phyloP scores from a whole-genome alignment of 2,329 filamentous ascomycete genomes.

The Calonectria pseudoreteaudii region DNA sequence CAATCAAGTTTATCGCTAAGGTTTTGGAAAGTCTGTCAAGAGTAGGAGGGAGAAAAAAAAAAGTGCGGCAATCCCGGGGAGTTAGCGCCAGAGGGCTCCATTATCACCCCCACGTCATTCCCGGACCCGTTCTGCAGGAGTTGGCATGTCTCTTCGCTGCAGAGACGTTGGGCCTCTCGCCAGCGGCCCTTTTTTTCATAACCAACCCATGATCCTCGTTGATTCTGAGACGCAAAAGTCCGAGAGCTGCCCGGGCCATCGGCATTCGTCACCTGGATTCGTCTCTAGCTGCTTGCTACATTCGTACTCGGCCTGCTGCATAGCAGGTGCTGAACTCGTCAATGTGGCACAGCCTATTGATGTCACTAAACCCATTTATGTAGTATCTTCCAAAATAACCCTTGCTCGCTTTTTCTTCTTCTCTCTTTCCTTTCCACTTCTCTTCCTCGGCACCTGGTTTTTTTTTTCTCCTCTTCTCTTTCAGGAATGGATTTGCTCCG shows the following conservation, averaged over 20 bases:
- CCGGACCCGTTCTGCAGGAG: slow-evolving; percentile 3
- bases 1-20: slow-evolving; percentile 11
- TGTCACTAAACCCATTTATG: not conserved
- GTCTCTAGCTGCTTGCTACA: not conserved
- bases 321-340: not conserved
- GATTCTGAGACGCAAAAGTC: not conserved
- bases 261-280: slow-evolving; percentile 17
- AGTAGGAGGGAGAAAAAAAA: not conserved
- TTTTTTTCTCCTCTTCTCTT: not conserved
- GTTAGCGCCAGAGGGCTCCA: not conserved
- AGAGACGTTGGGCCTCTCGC: not conserved
- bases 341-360: not conserved
- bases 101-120: slow-evolving; percentile 13
- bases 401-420: not conserved
- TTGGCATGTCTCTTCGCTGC: not conserved
- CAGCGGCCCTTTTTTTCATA: slow-evolving; percentile 6
- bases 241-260: slow-evolving; percentile 4
- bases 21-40: slow-evolving; percentile 8
- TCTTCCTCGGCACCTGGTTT: not conserved
- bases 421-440: not conserved
- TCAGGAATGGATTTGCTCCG: not conserved
- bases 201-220: not conserved
- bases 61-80: slow-evolving; percentile 21
- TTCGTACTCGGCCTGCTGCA: not conserved
- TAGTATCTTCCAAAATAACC: not conserved